These are phyloP conservation scores for Coelastrella sp. DNA, from an alignment of 139 green algal species.

Conservation along the genomic window DNA sequence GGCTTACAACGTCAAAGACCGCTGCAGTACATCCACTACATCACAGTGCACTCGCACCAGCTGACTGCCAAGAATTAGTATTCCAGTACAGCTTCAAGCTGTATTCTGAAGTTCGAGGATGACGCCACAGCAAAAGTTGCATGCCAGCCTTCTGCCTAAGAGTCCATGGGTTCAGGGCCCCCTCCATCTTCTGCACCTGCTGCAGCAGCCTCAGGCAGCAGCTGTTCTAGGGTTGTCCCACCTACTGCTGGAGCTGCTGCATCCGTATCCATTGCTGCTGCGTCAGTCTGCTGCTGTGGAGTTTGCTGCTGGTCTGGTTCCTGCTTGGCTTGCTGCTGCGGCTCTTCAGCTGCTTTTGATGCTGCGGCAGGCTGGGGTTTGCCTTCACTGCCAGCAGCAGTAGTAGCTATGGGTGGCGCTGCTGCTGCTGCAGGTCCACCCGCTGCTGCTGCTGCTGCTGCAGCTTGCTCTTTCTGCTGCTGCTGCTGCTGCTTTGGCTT, in stretches of 20 bases:
- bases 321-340: neutral
- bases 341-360: neutral
- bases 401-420: too few species aligned
- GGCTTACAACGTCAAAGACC: too few species aligned
- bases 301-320: neutral
- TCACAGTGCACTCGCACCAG: too few species aligned
- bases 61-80: too few species aligned
- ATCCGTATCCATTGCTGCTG: constrained; percentile 11
- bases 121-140: too few species aligned
- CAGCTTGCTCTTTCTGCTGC: neutral
- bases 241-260: neutral
- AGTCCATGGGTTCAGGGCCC: constrained; percentile 12
- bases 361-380: neutral
- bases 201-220: neutral
- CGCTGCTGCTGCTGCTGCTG: neutral
- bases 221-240: neutral
- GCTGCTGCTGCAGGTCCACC: neutral
- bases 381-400: too few species aligned
- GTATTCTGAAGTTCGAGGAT: too few species aligned
- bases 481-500: neutral
- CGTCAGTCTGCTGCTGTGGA: constrained; percentile 10
- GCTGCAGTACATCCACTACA: too few species aligned
- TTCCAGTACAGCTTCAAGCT: too few species aligned
- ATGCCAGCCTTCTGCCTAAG: too few species aligned
- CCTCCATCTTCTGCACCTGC: neutral